Evolutionary conservation across 352 stramenopile genomes (phyloP).

Genomic region (Pythium plurisporium): DNA sequence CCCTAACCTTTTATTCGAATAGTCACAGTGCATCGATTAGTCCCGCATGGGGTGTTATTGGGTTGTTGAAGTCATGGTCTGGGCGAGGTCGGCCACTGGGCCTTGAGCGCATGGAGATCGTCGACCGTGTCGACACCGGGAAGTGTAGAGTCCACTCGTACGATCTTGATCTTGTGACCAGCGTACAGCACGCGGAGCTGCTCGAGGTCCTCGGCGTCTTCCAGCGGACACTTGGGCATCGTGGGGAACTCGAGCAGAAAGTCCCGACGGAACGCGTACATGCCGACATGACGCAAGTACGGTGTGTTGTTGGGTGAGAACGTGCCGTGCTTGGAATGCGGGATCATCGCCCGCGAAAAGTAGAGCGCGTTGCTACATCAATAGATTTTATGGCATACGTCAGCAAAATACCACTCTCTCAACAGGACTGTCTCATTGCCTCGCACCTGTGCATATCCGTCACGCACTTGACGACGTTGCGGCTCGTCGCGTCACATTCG

Average conservation of each 20-base stretch:
- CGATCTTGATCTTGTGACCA: slow-evolving; percentile 66
- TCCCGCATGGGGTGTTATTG: slow-evolving; percentile 6
- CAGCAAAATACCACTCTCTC: too few relatives aligned
- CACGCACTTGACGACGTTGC: slow-evolving; percentile 80
- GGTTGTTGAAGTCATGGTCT: not conserved
- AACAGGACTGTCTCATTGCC: not conserved
- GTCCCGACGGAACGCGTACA: slow-evolving; percentile 77
- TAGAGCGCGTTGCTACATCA: slow-evolving; percentile 74
- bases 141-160: slow-evolving; percentile 53
- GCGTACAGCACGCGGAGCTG: slow-evolving; percentile 80
- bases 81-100: slow-evolving; percentile 24
- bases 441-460: slow-evolving; percentile 48
- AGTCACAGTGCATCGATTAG: not conserved
- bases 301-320: slow-evolving; percentile 43
- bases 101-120: slow-evolving; percentile 53
- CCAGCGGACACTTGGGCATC: slow-evolving; percentile 46
- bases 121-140: slow-evolving; percentile 67
- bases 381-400: too few relatives aligned
- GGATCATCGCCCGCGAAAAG: slow-evolving; percentile 80
- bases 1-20: not conserved
- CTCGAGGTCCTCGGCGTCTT: slow-evolving; percentile 74
- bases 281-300: slow-evolving; percentile 72
- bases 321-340: slow-evolving; percentile 57
- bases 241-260: slow-evolving; percentile 70
- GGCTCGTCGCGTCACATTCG: slow-evolving; percentile 47